These are phyloP conservation scores for Candida orba DNA, from an alignment of 805 yeast species.

Conservation along the genomic window DNA sequence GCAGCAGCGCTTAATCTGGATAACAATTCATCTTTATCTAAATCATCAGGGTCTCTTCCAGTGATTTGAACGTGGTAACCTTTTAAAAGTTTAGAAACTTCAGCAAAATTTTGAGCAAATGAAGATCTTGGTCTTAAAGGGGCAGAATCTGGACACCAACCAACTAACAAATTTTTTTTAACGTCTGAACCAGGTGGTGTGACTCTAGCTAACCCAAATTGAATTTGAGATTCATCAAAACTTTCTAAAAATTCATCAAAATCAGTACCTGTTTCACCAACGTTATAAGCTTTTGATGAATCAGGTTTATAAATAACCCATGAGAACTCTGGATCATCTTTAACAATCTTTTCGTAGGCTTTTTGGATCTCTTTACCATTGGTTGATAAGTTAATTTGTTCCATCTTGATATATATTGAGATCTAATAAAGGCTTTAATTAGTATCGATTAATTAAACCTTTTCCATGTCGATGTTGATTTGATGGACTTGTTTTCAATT, in stretches of 20 bases:
- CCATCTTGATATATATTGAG: constrained; percentile 19
- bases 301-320: constrained; percentile 83
- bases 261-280: constrained; percentile 46
- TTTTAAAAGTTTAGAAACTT: constrained; percentile 57
- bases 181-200: constrained; percentile 90
- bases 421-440: background rate
- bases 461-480: background rate
- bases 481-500: background rate
- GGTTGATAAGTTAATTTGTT: constrained; percentile 50
- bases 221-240: constrained; percentile 82
- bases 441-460: background rate
- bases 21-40: constrained; percentile 70
- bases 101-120: constrained; percentile 71
- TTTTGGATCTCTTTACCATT: constrained; percentile 70
- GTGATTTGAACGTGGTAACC: constrained; percentile 96
- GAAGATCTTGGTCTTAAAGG: constrained; percentile 71
- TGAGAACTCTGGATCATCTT: constrained; percentile 59
- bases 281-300: constrained; percentile 36
- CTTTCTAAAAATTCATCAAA: constrained; percentile 72
- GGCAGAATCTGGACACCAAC: constrained; percentile 97
- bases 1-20: constrained; percentile 82
- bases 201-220: constrained; percentile 84
- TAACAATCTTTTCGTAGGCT: constrained; percentile 70
- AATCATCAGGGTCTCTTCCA: constrained; percentile 90
- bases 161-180: constrained; percentile 73